Conservation (phyloP, 1,284 basidiomycete species). For the Puccinia polysora region DNA sequence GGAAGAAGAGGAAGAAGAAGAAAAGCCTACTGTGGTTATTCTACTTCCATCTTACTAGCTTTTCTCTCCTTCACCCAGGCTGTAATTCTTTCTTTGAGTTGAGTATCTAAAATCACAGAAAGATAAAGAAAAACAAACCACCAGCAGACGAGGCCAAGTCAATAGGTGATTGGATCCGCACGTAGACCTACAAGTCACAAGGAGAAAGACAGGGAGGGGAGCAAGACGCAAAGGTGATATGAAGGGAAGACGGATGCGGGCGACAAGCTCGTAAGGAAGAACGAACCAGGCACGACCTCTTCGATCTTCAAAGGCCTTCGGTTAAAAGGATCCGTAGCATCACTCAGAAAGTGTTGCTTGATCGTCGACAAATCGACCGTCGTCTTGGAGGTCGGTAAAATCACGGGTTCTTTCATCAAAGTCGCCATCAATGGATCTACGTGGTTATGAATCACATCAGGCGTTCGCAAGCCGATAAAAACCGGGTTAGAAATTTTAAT, state of each 20-base stretch:
- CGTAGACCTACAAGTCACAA: not conserved
- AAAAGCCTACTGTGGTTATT: not conserved
- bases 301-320: conserved; percentile 61
- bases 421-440: conserved; percentile 87
- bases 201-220: not conserved
- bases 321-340: conserved; percentile 86
- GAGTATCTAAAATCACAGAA: conserved; percentile 10
- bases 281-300: conserved; percentile 49
- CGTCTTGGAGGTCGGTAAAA: conserved; percentile 74
- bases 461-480: too few relatives aligned
- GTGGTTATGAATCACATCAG: not conserved
- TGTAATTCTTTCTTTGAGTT: conserved; percentile 27
- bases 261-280: conserved; percentile 9
- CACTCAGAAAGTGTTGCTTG: conserved; percentile 87
- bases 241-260: not conserved
- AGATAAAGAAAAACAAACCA: not conserved
- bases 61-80: conserved; percentile 36
- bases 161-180: not conserved
- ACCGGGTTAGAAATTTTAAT: too few relatives aligned
- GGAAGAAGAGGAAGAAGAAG: not conserved
- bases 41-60: not conserved
- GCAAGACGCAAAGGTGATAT: too few relatives aligned
- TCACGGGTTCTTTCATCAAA: conserved; percentile 93
- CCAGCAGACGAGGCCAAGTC: not conserved
- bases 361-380: conserved; percentile 88